Conservation (phyloP, 2,329 filamentous ascomycete genomes). For the Cercospora sp. region DNA sequence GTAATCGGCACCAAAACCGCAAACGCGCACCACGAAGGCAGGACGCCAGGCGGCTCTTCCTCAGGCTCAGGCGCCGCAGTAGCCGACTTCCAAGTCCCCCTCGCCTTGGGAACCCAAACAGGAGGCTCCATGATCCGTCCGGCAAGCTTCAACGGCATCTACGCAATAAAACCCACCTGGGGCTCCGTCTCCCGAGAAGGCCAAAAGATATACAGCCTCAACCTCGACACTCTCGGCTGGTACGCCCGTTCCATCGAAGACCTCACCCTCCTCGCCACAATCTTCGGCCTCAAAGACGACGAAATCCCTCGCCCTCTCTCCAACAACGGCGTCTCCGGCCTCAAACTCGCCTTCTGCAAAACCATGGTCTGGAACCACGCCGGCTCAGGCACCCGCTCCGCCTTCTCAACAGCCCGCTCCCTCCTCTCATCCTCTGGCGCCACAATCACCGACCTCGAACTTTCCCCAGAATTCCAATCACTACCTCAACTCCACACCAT, state of each 20-base stretch:
- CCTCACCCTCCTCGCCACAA: conserved; percentile 56
- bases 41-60: conserved; percentile 67
- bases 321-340: conserved; percentile 45
- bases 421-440: conserved; percentile 52
- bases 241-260: conserved; percentile 61
- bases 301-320: conserved; percentile 24
- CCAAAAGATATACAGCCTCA: conserved; percentile 58
- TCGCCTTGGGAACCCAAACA: conserved; percentile 66
- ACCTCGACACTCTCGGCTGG: conserved; percentile 63
- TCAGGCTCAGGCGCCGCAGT: conserved; percentile 67
- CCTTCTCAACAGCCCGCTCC: conserved; percentile 39
- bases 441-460: conserved; percentile 56
- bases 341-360: conserved; percentile 57
- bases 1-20: conserved; percentile 52
- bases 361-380: conserved; percentile 54
- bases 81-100: conserved; percentile 62
- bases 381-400: conserved; percentile 40
- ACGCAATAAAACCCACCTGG: conserved; percentile 67
- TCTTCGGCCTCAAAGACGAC: conserved; percentile 58
- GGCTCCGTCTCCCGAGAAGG: conserved; percentile 63
- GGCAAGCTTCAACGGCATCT: conserved; percentile 65
- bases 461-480: conserved; percentile 53
- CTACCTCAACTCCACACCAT: conserved; percentile 56
- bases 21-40: conserved; percentile 56
- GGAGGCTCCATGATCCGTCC: conserved; percentile 65